phyloP scores from a whole-genome alignment of 1,284 basidiomycete genomes.

The Melampsora americana region DNA sequence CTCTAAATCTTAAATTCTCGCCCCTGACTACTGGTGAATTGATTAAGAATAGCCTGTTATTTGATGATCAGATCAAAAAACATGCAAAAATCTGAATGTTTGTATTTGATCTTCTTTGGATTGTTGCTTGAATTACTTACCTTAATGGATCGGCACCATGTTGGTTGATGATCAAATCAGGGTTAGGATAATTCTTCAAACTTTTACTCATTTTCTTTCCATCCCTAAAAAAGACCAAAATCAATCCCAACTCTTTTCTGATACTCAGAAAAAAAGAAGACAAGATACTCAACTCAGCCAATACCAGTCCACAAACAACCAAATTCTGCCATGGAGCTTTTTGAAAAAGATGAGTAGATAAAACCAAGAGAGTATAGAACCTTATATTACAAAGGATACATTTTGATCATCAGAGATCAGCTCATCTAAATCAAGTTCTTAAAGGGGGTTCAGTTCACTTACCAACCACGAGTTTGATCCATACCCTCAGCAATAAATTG shows the following conservation, averaged over 20 bases:
- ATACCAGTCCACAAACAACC: slow-evolving; percentile 90
- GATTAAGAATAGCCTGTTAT: slow-evolving; percentile 86
- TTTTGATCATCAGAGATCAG: neutral
- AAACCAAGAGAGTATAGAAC: slow-evolving; percentile 98
- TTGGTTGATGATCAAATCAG: slow-evolving; percentile 79
- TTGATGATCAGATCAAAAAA: slow-evolving; percentile 15
- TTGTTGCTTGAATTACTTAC: slow-evolving; percentile 55
- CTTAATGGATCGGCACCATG: slow-evolving; percentile 96
- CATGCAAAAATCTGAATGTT: neutral
- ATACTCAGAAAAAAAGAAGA: neutral
- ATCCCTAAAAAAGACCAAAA: slow-evolving; percentile 62
- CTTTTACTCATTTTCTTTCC: slow-evolving; percentile 99
- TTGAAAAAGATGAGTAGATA: slow-evolving; percentile 90
- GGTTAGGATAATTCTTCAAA: slow-evolving; percentile 97
- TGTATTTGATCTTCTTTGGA: no score
- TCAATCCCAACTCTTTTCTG: slow-evolving; percentile 19
- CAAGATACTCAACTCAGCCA: slow-evolving; percentile 68
- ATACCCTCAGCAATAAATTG: slow-evolving; percentile 96
- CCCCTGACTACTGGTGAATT: slow-evolving; percentile 98
- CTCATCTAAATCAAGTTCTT: no score
- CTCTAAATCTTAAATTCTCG: slow-evolving; percentile 95
- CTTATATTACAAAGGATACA: slow-evolving; percentile 72
- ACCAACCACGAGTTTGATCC: slow-evolving; percentile 55
- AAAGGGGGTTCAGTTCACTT: neutral
- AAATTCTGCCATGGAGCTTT: slow-evolving; percentile 97